Conservation (phyloP, 2,329 filamentous ascomycete species). For the Paracamarosporium sp. region DNA sequence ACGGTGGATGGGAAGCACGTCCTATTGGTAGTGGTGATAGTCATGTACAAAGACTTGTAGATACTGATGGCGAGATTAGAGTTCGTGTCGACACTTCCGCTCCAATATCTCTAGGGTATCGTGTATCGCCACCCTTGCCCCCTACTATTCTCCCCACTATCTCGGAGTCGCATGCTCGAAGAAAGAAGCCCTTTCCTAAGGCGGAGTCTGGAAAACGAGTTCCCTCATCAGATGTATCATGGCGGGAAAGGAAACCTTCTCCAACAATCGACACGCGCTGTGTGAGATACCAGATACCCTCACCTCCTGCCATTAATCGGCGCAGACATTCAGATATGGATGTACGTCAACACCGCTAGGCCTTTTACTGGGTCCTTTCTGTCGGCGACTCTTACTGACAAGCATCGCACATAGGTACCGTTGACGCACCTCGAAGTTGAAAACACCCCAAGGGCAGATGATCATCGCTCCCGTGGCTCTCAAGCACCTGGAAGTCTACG, state of each 20-base stretch:
- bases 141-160: background rate
- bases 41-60: too few relatives aligned
- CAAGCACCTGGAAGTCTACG: background rate
- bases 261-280: background rate
- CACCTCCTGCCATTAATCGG: background rate
- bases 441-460: background rate
- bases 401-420: background rate
- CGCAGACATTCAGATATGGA: constrained; percentile 2
- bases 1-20: background rate
- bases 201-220: background rate
- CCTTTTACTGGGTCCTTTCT: too few relatives aligned
- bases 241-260: background rate
- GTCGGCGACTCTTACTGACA: background rate
- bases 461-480: background rate
- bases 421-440: background rate
- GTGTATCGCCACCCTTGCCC: background rate
- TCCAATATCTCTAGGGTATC: background rate
- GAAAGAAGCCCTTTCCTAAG: background rate
- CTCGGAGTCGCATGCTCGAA: background rate
- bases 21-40: background rate
- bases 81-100: too few relatives aligned
- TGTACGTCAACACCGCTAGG: background rate
- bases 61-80: too few relatives aligned
- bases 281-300: background rate
- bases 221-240: background rate